These are phyloP conservation scores for Suillus hirtellus DNA, from an alignment of 768 basidiomycete species.

Conservation along the genomic window DNA sequence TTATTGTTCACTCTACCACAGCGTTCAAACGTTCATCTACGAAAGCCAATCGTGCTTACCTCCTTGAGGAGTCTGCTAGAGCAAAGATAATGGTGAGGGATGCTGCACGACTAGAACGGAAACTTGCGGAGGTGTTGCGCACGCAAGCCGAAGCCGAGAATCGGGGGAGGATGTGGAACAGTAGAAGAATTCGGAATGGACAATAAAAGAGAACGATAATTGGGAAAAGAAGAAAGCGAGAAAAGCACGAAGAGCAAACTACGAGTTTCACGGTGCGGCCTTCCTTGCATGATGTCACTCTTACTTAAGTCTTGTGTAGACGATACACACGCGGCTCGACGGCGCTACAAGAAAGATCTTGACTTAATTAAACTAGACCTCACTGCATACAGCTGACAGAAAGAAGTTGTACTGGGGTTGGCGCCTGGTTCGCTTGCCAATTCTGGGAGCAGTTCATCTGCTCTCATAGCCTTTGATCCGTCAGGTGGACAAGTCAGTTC, in stretches of 20 bases:
- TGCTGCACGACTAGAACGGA: conserved; percentile 40
- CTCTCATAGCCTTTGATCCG: conserved; percentile 56
- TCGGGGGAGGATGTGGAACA: conserved; percentile 84
- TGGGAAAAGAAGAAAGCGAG: conserved; percentile 91
- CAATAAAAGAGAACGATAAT: conserved; percentile 91
- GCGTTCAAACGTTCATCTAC: conserved; percentile 79
- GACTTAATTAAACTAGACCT: conserved; percentile 88
- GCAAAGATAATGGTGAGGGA: neutral
- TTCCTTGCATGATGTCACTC: neutral
- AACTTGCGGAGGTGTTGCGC: conserved; percentile 84
- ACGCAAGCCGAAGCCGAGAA: conserved; percentile 88
- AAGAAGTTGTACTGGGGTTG: conserved; percentile 79
- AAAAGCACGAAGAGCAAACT: conserved; percentile 84
- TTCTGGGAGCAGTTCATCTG: conserved; percentile 35
- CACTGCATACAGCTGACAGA: conserved; percentile 84
- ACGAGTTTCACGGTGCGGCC: conserved; percentile 83
- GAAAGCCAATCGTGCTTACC: conserved; percentile 79
- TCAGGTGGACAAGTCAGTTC: conserved; percentile 40
- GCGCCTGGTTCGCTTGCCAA: conserved; percentile 63
- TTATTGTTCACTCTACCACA: conserved; percentile 30
- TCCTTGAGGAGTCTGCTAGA: conserved; percentile 68
- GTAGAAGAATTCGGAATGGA: conserved; percentile 93
- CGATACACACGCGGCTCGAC: conserved; percentile 84
- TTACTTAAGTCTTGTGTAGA: conserved; percentile 47
- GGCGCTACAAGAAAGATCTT: conserved; percentile 90